These are phyloP conservation scores for Lentithecium fluviatile DNA, from an alignment of 495 filamentous ascomycete species.

Conservation along the genomic window DNA sequence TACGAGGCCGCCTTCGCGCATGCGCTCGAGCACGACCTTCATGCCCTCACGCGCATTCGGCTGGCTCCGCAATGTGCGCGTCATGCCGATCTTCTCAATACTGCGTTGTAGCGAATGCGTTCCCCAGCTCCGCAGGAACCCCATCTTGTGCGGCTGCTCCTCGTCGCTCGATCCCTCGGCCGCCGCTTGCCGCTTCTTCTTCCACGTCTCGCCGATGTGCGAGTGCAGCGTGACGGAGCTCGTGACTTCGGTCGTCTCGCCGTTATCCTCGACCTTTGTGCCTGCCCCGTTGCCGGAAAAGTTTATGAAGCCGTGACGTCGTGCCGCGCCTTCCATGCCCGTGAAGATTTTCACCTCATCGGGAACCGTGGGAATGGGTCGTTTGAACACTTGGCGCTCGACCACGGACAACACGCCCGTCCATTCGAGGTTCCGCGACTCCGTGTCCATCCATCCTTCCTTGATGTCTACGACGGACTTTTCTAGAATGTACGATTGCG, in stretches of 20 bases:
- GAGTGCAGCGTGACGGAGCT: conserved; percentile 85
- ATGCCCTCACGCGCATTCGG: conserved; percentile 91
- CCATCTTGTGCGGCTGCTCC: conserved; percentile 52
- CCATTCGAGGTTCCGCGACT: conserved; percentile 52
- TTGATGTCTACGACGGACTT: conserved; percentile 83
- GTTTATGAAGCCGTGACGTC: conserved; percentile 27
- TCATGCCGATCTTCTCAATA: conserved; percentile 85
- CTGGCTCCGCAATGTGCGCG: conserved; percentile 77
- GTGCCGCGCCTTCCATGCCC: conserved; percentile 25
- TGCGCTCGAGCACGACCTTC: conserved; percentile 84
- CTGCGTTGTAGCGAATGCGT: conserved; percentile 79
- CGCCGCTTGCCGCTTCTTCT: conserved; percentile 48
- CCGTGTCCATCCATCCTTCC: conserved; percentile 68
- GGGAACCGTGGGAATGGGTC: conserved; percentile 43
- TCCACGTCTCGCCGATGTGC: conserved; percentile 71
- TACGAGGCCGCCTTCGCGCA: conserved; percentile 79
- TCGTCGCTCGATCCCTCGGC: conserved; percentile 48
- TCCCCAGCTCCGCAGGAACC: conserved; percentile 71
- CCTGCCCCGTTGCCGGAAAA: conserved; percentile 36
- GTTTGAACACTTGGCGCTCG: conserved; percentile 76
- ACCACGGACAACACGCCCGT: conserved; percentile 90
- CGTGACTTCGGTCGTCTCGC: conserved; percentile 73
- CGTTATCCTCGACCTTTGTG: conserved; percentile 41
- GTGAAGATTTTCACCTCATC: conserved; percentile 6
- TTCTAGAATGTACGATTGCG: conserved; percentile 86